A percentile compares a stretch with the other conserved stretches of the same genome.
These are phyloP conservation scores for Tagetes patula DNA, from an alignment of 129 eudicot species.

Conservation along the genomic window DNA sequence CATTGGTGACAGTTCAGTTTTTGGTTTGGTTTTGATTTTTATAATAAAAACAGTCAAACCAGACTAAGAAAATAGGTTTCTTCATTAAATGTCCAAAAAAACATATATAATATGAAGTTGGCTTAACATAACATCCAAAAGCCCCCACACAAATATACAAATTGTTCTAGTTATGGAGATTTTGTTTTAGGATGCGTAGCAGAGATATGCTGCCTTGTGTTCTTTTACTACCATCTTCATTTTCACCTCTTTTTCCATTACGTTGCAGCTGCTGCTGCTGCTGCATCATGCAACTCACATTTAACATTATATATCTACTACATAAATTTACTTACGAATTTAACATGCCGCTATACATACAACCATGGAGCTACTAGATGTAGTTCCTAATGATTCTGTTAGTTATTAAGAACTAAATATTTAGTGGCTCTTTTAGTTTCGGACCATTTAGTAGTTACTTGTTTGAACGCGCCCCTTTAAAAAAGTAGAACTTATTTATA, in stretches of 20 bases:
- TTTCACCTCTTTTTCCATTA: slow-evolving; percentile 55
- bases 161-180: slow-evolving; percentile 34
- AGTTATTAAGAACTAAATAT: too few species aligned
- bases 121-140: not conserved
- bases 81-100: not conserved
- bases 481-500: too few species aligned
- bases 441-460: too few species aligned
- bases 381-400: too few species aligned
- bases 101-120: not conserved
- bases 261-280: slow-evolving; percentile 24
- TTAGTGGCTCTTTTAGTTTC: too few species aligned
- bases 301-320: not conserved
- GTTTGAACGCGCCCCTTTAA: too few species aligned
- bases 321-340: not conserved
- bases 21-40: too few species aligned
- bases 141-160: not conserved
- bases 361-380: too few species aligned
- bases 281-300: slow-evolving; percentile 6
- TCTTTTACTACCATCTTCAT: slow-evolving; percentile 37
- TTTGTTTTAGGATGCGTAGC: slow-evolving; percentile 49
- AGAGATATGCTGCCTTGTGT: slow-evolving; percentile 63
- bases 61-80: not conserved
- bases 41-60: too few species aligned
- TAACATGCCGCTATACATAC: too few species aligned
- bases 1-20: too few species aligned